Percentiles rank a stretch among this genome's conserved stretches.
phyloP scores from a whole-genome alignment of 2,329 filamentous ascomycete species.

The Fragosphaeria purpurea region DNA sequence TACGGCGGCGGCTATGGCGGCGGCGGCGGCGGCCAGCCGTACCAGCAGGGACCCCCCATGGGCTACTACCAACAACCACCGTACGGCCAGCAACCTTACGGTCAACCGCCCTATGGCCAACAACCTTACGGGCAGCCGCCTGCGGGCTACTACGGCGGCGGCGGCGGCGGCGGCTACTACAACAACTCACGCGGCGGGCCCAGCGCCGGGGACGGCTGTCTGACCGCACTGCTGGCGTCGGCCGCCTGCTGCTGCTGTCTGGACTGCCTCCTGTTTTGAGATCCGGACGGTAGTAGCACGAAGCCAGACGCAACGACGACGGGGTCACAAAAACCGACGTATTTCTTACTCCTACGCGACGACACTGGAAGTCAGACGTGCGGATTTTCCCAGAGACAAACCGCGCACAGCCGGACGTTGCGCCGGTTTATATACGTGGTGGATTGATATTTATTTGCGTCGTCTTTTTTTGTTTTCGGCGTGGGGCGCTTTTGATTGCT shows the following conservation, averaged over 20 bases:
- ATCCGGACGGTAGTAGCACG: neutral
- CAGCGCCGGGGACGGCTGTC: constrained; percentile 17
- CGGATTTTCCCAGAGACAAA: too few species aligned
- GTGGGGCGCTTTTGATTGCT: too few species aligned
- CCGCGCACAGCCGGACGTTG: too few species aligned
- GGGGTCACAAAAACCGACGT: too few species aligned
- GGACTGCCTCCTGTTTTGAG: constrained; percentile 42
- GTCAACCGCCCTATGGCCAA: constrained; percentile 24
- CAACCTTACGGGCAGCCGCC: constrained; percentile 27
- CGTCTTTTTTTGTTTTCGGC: too few species aligned
- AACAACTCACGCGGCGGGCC: constrained; percentile 20
- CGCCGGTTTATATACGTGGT: too few species aligned
- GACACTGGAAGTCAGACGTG: too few species aligned
- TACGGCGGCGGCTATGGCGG: constrained; percentile 9
- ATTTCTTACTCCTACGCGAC: too few species aligned
- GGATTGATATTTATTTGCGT: too few species aligned
- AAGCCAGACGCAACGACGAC: too few species aligned
- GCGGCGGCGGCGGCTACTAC: constrained; percentile 18
- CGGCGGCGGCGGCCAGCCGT: constrained; percentile 22
- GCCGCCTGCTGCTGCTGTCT: constrained; percentile 50
- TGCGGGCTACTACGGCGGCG: constrained; percentile 19
- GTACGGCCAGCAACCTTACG: constrained; percentile 8
- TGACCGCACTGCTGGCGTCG: constrained; percentile 38
- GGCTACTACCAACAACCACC: constrained; percentile 30
- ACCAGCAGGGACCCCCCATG: constrained; percentile 32